phyloP scores from a whole-genome alignment of 345 rosid species.

The Toxicodendron radicans region DNA sequence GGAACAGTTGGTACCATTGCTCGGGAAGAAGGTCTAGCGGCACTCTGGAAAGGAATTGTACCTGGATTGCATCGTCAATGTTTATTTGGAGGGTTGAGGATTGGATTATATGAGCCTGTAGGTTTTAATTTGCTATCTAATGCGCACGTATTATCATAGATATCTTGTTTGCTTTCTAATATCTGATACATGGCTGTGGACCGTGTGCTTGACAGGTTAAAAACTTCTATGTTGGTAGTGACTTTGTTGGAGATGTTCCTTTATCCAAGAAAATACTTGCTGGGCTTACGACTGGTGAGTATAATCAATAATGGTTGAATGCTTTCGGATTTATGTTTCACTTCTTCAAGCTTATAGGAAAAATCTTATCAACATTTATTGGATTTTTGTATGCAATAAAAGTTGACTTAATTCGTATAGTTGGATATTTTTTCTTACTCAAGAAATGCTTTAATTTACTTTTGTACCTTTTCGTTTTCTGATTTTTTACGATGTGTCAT shows the following conservation, averaged over 20 bases:
- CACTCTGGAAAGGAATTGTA: slow-evolving; percentile 95
- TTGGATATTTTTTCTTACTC: too few species aligned
- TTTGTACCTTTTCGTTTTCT: neutral
- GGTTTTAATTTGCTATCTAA: slow-evolving; percentile 32
- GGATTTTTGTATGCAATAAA: too few species aligned
- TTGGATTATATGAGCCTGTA: slow-evolving; percentile 96
- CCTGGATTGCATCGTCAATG: slow-evolving; percentile 98
- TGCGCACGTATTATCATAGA: neutral
- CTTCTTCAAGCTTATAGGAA: neutral
- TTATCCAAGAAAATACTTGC: slow-evolving; percentile 94
- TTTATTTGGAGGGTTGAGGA: slow-evolving; percentile 90
- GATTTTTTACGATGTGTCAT: slow-evolving; percentile 3
- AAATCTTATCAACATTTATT: too few species aligned
- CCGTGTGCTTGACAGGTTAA: slow-evolving; percentile 57
- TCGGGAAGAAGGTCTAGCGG: slow-evolving; percentile 83
- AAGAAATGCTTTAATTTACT: neutral
- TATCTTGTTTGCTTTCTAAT: slow-evolving; percentile 15
- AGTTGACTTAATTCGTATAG: too few species aligned
- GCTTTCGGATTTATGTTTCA: neutral
- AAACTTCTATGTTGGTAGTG: slow-evolving; percentile 76
- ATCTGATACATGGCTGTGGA: neutral
- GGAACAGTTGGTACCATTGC: slow-evolving; percentile 94
- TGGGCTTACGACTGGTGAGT: slow-evolving; percentile 94
- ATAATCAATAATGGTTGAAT: neutral
- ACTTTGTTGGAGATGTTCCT: slow-evolving; percentile 91